These are phyloP conservation scores for Zygnema cylindricum DNA, from an alignment of 139 green algal genomes.

Conservation along the genomic window DNA sequence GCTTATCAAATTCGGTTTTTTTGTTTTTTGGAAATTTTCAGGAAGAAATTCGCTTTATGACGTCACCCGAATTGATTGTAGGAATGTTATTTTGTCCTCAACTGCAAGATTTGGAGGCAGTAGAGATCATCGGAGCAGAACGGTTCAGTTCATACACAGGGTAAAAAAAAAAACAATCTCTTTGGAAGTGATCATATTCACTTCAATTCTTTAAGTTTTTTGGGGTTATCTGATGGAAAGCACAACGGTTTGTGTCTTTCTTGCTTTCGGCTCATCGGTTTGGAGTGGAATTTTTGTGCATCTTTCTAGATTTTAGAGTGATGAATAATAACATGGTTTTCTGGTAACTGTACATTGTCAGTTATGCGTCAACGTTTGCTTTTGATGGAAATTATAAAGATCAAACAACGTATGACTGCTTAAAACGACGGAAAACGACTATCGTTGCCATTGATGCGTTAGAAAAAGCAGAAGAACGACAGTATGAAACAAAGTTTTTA, in stretches of 20 bases:
- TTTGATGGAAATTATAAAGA: constrained; percentile 49
- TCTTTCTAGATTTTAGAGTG: no score
- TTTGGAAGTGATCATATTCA: no score
- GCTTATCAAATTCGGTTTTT: no score
- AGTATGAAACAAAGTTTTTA: not conserved
- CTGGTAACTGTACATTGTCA: no score
- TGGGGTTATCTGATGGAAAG: no score
- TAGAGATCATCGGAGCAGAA: constrained; percentile 53
- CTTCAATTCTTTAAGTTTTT: no score
- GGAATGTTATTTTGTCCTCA: constrained; percentile 50
- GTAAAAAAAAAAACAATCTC: no score
- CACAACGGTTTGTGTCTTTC: no score
- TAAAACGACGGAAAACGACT: constrained; percentile 18
- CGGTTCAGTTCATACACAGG: constrained; percentile 56
- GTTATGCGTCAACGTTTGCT: no score
- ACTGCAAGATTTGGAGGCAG: constrained; percentile 44
- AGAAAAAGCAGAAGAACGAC: constrained; percentile 11
- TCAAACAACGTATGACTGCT: constrained; percentile 17
- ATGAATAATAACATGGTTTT: no score
- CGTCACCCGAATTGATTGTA: constrained; percentile 52
- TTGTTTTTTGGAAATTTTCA: constrained; percentile 3
- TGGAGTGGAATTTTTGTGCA: no score
- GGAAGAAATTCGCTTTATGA: constrained; percentile 58
- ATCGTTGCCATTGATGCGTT: constrained; percentile 56
- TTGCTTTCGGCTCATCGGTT: no score